Base-by-base conservation (phyloP, 192 early-diverging fungal genomes). In the Backusella mclennaniae region DNA sequence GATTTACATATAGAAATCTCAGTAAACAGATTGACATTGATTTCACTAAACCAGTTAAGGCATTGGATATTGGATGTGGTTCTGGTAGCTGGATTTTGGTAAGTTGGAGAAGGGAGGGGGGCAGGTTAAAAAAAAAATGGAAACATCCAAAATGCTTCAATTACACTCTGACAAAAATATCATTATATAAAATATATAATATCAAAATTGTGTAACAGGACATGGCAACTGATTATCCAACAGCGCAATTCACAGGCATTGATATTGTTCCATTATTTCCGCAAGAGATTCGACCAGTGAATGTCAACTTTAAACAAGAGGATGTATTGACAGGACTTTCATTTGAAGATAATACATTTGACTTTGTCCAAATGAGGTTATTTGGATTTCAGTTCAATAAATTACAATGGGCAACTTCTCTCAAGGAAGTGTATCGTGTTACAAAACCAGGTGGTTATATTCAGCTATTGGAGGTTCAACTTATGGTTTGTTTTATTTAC, bases 321-420 rank as follows among this genome's bases (percentile, higher is more conserved):
- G 56, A 76, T 59, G 49, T 80, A 15, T 56, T 80, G 14, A 36
- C 63, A 23, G 79, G 79, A 26, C 46, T 80, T 26, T 35, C 46
- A 17, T 75, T 72, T 46, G 19, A 71, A 36, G 79, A 80, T 21
- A 67, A 80, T 66, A 72, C 66, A 39, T 80, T 80, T 73, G 79
- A 80, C 21, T 72, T 80, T 46, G 79, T 80, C 33, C 79, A 80
- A 21, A 76, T 80, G 74, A n/a, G 79, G 33, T 29, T 71, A 6
- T 71, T 80, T 52, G 67, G 56, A 14, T 73, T 76, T 11, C 74
- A 42, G 4, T 52, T 80, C 26, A 63, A 71, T 44, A 35, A 19
- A 19, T 41, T 38, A 26, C 73, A 72, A 72, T 80, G 79, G 79
- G 42, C 39, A 3, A 11, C 44, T 19, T 46, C 56, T 29, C 31